Conservation (phyloP, 176 grass and related monocot genomes). For the Phoenix roebelenii region DNA sequence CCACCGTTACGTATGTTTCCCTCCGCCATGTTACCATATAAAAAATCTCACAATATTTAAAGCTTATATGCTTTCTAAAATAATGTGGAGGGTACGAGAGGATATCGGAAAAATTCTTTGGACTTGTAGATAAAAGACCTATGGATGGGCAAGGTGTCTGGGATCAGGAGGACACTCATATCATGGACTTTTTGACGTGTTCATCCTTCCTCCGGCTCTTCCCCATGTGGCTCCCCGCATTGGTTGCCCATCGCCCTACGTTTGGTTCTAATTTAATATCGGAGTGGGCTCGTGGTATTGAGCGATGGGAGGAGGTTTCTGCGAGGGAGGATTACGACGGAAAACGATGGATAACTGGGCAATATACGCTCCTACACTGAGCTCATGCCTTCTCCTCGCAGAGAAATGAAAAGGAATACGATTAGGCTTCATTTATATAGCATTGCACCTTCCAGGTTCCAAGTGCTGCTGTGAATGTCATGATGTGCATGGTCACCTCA, state of each 20-base stretch:
- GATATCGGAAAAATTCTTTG: too few species aligned
- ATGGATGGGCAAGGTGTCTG: slow-evolving; percentile 48
- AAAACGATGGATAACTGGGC: too few species aligned
- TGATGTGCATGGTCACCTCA: too few species aligned
- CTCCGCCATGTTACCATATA: neutral
- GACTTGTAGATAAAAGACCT: slow-evolving; percentile 15
- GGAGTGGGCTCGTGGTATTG: too few species aligned
- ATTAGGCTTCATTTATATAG: too few species aligned
- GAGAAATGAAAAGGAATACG: too few species aligned
- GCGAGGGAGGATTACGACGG: too few species aligned
- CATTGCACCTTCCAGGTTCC: too few species aligned
- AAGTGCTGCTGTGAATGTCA: too few species aligned
- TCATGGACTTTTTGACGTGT: slow-evolving; percentile 16
- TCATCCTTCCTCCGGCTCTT: neutral
- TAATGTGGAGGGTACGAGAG: neutral
- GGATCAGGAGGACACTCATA: slow-evolving; percentile 52
- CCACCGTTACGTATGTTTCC: slow-evolving; percentile 15
- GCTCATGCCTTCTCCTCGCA: too few species aligned
- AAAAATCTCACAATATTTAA: slow-evolving; percentile 6
- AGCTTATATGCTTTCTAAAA: neutral
- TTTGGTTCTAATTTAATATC: neutral
- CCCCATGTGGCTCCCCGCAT: slow-evolving; percentile 33
- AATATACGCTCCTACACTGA: too few species aligned
- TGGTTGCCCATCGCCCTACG: slow-evolving; percentile 17
- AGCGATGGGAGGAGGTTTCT: too few species aligned